Conservation (phyloP, 352 stramenopile species). For the Globisporangium irregulare region DNA sequence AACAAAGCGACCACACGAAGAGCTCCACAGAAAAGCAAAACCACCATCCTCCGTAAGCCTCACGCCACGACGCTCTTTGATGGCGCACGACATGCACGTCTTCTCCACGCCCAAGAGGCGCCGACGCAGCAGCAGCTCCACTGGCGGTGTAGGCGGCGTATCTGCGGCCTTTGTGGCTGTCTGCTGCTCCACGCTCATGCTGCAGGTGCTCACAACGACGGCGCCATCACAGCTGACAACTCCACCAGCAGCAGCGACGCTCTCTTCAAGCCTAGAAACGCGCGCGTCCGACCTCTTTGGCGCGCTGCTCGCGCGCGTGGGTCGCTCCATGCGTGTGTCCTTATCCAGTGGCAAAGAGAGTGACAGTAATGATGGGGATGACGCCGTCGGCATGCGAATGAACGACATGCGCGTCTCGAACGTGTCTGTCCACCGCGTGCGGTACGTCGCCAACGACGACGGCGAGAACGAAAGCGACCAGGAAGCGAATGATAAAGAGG, state of each 20-base stretch:
- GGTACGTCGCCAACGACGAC: slow-evolving; percentile 34
- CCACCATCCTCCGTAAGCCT: not conserved
- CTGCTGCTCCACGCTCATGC: slow-evolving; percentile 21
- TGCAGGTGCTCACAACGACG: slow-evolving; percentile 17
- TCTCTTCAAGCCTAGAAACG: not conserved
- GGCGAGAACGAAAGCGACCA: not conserved
- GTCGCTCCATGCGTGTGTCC: slow-evolving; percentile 13
- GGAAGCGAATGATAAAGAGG: not conserved
- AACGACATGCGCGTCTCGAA: slow-evolving; percentile 49
- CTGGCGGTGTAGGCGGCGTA: slow-evolving; percentile 7
- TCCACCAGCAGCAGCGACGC: not conserved
- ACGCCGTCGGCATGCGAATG: slow-evolving; percentile 17
- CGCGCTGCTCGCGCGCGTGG: slow-evolving; percentile 9
- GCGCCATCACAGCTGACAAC: not conserved
- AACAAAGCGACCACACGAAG: not conserved
- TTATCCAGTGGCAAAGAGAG: slow-evolving; percentile 23
- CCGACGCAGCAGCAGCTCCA: slow-evolving; percentile 1
- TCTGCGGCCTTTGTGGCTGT: slow-evolving; percentile 12
- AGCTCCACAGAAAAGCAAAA: slow-evolving; percentile 1
- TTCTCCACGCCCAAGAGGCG: slow-evolving; percentile 2
- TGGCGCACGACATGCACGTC: slow-evolving; percentile 8
- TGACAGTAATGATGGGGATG: slow-evolving; percentile 18
- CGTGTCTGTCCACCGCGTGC: slow-evolving; percentile 58
- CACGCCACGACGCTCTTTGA: not conserved
- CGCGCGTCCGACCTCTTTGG: not conserved